These are phyloP conservation scores for Candida sonorensis DNA, from an alignment of 805 yeast genomes.

Conservation along the genomic window DNA sequence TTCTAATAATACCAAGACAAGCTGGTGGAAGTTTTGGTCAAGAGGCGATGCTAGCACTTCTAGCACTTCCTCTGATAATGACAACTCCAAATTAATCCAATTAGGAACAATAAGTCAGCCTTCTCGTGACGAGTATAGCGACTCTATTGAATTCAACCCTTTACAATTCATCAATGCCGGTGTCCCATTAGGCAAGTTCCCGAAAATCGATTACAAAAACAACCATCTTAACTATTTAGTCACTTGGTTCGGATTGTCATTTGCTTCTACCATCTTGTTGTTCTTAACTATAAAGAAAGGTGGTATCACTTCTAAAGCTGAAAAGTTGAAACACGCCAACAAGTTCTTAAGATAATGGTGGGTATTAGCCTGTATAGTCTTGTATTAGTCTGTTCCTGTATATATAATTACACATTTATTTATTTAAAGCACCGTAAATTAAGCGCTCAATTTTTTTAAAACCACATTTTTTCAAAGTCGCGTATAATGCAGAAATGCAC, in stretches of 20 bases:
- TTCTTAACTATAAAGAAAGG: slow-evolving; percentile 42
- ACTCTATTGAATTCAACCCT: slow-evolving; percentile 37
- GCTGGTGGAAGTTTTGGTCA: slow-evolving; percentile 27
- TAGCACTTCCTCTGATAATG: neutral
- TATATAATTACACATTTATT: no score
- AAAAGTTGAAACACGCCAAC: slow-evolving; percentile 44
- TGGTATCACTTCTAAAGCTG: slow-evolving; percentile 32
- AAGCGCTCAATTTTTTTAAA: no score
- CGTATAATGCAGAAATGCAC: no score
- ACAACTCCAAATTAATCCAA: slow-evolving; percentile 1
- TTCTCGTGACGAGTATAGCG: slow-evolving; percentile 12
- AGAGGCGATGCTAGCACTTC: neutral
- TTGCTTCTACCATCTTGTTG: slow-evolving; percentile 66
- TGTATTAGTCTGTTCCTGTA: neutral
- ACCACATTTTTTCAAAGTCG: no score
- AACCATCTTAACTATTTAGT: slow-evolving; percentile 88
- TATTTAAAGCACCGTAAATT: no score
- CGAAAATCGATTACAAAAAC: slow-evolving; percentile 77
- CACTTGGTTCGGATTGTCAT: slow-evolving; percentile 90
- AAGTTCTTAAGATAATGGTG: slow-evolving; percentile 31
- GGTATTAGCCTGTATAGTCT: neutral
- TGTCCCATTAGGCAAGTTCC: slow-evolving; percentile 80
- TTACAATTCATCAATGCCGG: slow-evolving; percentile 70
- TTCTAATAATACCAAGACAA: neutral
- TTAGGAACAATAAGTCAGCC: slow-evolving; percentile 3